A percentile compares a stretch with the other conserved stretches of the same genome.
These are phyloP conservation scores for Sanghuangporus weigelae DNA, from an alignment of 1,284 basidiomycete species.

Conservation along the genomic window DNA sequence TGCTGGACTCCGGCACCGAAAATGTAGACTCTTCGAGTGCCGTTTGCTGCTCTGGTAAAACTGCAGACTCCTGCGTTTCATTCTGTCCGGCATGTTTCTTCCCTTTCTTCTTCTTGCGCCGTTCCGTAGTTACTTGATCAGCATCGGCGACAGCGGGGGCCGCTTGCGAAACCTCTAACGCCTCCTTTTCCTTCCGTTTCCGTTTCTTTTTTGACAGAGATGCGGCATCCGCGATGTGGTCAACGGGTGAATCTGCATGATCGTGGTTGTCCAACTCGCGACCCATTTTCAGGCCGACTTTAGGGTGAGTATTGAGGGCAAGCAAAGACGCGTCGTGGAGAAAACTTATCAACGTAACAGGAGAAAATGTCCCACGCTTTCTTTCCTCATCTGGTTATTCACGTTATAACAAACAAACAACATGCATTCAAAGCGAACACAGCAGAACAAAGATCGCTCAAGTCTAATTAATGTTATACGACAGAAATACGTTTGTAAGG, in stretches of 20 bases:
- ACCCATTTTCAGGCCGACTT: constrained; percentile 27
- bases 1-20: constrained; percentile 17
- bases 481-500: too few relatives aligned
- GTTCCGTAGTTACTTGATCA: constrained; percentile 12
- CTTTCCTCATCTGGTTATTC: background rate
- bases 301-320: constrained; percentile 38
- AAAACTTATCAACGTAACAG: background rate
- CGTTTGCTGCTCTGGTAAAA: background rate
- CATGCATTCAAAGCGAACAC: background rate
- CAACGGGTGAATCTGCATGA: constrained; percentile 36
- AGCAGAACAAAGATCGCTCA: too few relatives aligned
- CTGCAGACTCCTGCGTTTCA: constrained; percentile 24
- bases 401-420: background rate
- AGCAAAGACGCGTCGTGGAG: constrained; percentile 21
- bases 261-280: constrained; percentile 30
- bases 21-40: background rate
- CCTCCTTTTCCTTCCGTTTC: constrained; percentile 19
- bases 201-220: constrained; percentile 30
- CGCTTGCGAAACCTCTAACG: constrained; percentile 19
- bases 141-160: constrained; percentile 12
- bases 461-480: too few relatives aligned
- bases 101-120: constrained; percentile 24
- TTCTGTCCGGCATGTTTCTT: constrained; percentile 37
- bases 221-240: constrained; percentile 19
- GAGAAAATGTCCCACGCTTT: background rate